A percentile compares a stretch with the other conserved stretches of the same genome.
phyloP scores from a whole-genome alignment of 2,329 filamentous ascomycete species.

The Cladobotryum protrusum region DNA sequence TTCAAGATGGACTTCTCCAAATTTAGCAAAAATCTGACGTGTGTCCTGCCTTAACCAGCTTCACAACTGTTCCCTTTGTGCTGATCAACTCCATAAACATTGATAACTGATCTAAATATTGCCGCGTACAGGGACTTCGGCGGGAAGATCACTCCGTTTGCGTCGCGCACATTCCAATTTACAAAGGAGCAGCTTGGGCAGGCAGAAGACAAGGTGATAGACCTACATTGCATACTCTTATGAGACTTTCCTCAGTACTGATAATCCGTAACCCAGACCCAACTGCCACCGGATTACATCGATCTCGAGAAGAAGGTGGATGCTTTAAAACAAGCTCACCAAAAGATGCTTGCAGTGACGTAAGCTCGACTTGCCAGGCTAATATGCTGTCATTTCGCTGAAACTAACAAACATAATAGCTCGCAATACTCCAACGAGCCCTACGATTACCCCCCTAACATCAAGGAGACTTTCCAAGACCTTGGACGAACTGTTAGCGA shows the following conservation, averaged over 20 bases:
- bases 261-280: conserved; percentile 54
- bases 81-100: conserved; percentile 1
- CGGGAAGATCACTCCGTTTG: conserved; percentile 84
- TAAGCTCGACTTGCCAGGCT: conserved; percentile 42
- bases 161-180: conserved; percentile 90
- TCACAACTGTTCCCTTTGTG: background rate
- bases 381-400: background rate
- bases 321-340: conserved; percentile 92
- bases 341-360: conserved; percentile 96
- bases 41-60: conserved; percentile 22
- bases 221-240: background rate
- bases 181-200: conserved; percentile 96
- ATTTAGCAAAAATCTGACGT: conserved; percentile 52
- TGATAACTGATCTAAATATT: conserved; percentile 17
- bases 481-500: conserved; percentile 92
- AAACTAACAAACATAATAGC: conserved; percentile 37
- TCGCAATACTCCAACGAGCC: conserved; percentile 88
- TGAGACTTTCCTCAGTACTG: background rate
- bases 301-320: conserved; percentile 98
- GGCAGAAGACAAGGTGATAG: conserved; percentile 78
- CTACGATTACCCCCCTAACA: conserved; percentile 93
- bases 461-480: conserved; percentile 96
- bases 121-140: conserved; percentile 50
- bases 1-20: conserved; percentile 53
- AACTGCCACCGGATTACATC: conserved; percentile 95